phyloP scores from a whole-genome alignment of 2,329 filamentous ascomycete species.

The Penicillium sp. region DNA sequence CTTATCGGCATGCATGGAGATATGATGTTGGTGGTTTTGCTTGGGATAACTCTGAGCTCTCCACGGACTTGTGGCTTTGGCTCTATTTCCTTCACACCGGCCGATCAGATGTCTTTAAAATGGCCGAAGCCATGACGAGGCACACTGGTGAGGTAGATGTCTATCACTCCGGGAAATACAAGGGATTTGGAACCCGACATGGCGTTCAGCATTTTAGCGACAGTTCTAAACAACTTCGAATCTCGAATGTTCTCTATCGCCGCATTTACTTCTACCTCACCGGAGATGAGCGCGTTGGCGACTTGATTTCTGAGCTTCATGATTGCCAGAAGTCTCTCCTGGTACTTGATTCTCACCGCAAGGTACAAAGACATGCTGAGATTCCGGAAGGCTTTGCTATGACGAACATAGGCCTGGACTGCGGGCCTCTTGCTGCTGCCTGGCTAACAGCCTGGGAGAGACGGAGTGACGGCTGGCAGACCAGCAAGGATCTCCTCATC shows the following conservation, averaged over 20 bases:
- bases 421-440: constrained; percentile 8
- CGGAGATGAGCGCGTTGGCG: constrained; percentile 18
- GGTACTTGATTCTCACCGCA: constrained; percentile 15
- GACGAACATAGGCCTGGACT: constrained; percentile 17
- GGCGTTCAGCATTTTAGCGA: constrained; percentile 63
- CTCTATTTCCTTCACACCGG: constrained; percentile 61
- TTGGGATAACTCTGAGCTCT: constrained; percentile 65
- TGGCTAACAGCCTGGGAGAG: constrained; percentile 17
- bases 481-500: constrained; percentile 7
- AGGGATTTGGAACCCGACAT: constrained; percentile 61
- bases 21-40: constrained; percentile 64
- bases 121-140: constrained; percentile 58
- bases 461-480: constrained; percentile 11
- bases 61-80: constrained; percentile 63
- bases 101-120: constrained; percentile 55
- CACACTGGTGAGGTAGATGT: constrained; percentile 63
- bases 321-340: constrained; percentile 14
- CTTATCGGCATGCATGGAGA: constrained; percentile 58
- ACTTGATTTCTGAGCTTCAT: constrained; percentile 16
- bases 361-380: constrained; percentile 13
- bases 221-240: constrained; percentile 61
- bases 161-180: constrained; percentile 59
- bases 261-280: constrained; percentile 18
- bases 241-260: constrained; percentile 41
- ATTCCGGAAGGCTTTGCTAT: constrained; percentile 17